Evolutionary conservation across 192 early-diverging fungal genomes (phyloP), one percentile per base, ranked within the genome.

Genomic region (Chytriomyces confervae): DNA sequence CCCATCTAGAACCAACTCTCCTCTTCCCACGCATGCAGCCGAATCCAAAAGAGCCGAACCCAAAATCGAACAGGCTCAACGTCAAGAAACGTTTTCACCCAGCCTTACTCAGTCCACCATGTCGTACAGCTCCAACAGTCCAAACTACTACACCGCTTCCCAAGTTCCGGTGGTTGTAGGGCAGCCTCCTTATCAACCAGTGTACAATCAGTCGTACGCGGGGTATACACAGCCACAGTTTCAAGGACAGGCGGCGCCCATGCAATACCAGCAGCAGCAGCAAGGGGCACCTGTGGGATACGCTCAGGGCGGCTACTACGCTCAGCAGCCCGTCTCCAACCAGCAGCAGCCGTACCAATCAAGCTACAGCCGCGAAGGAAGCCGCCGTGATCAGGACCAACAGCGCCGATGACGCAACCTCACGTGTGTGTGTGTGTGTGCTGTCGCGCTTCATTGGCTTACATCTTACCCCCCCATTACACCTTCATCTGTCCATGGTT

Each of bases 231-330:
- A 18, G 29, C 62, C 2, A 29, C 62, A 64, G 29, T 10, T 27
- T 11, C 27, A 64, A 13, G 62, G 36, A 36, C 53, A 57, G 53
- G 16, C 13, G 53, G 20, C 24, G 11, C 46, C 29, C 44, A 16
- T 18, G 44, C 66, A 9, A 46, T 29, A 68, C 8, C 66, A 36
- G 47, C 66, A 68, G 47, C 66, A 13, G 47, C 66, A 68, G 27
- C 66, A 43, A 13, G 13, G 13, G 66, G 0, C 53, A 5, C 53
- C 13, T 57, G 20, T 57, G 16, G 16, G 16, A n/a, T 13, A n/a
- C 53, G 20, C 20, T 2, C 36, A 36, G 36, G 36, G 36, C 2
- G 36, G 36, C 1, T 36, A 36, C 36, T 57, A 57, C 53, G 53
- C 53, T 57, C 53, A 13, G 20, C 53, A 57, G 53, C 53, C 53